Base-by-base conservation (phyloP, 768 basidiomycete species). In the Termitomyces sp. region DNA sequence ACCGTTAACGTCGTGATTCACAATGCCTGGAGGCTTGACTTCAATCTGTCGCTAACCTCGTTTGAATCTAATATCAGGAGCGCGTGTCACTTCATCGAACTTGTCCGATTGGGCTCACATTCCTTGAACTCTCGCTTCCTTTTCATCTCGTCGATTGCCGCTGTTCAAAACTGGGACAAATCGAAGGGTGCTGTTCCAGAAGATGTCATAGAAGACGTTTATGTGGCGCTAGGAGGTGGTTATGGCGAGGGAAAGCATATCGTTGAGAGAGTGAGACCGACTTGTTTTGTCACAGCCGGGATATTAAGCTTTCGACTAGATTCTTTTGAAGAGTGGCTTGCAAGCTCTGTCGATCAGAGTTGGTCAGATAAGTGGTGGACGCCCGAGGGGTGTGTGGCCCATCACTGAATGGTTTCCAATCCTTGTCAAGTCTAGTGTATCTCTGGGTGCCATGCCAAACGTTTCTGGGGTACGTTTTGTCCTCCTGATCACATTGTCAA, bases 21-120 rank as follows among this genome's bases (percentile, higher is more conserved):
- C 54, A 73, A 74, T 42, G 77, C 73, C 0, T 78, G 74, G 77
- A 61, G 68, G 9, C 63, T 80, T 4, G 70, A 80, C 51, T 78
- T 79, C 62, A 77, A 78, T 37, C 57, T 73, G 9, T 65, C 72
- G 0, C 62, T 78, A 3, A 29, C 59, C 0, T 76, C 76, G 2
- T 77, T 72, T 56, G 47, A 48, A n/a, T 12, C 28, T 12, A 48
- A 48, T 2, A 48, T 48, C n/a, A 29, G 12, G 47, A 28, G 47
- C 7, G 26, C 47, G 9, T 29, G 47, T 29, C 47, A 48, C 47
- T 48, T 48, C 28, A 29, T 48, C 16, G 70, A 75, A 50, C 64
- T 72, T 15, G 65, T 65, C 31, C 58, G 54, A 26, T 58, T 64
- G 8, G 67, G 69, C 1, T 54, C 66, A 0, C 64, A 57, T 18